Conservation (phyloP, 2,329 filamentous ascomycete genomes). For the Exserohilum turcica region DNA sequence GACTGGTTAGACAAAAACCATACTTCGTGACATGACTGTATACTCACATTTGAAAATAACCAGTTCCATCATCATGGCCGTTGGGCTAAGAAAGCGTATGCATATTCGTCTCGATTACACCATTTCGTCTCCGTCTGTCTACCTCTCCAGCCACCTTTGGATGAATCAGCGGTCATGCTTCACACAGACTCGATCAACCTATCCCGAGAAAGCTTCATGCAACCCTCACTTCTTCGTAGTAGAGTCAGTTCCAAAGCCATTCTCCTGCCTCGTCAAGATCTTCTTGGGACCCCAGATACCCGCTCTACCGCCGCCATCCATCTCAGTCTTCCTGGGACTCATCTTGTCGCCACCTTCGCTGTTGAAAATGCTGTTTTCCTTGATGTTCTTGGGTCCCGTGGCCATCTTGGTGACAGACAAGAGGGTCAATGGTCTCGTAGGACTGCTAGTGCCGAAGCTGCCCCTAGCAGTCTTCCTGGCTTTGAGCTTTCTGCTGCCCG, state of each 20-base stretch:
- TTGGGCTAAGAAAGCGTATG: no score
- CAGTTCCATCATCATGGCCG: no score
- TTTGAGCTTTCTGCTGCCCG: constrained; percentile 21
- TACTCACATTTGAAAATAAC: no score
- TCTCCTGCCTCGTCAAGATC: constrained; percentile 32
- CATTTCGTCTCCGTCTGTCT: no score
- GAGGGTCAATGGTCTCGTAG: neutral
- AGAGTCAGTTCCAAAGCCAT: neutral
- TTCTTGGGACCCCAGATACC: constrained; percentile 35
- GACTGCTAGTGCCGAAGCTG: neutral
- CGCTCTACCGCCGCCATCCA: constrained; percentile 26
- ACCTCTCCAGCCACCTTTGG: no score
- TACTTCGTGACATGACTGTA: no score
- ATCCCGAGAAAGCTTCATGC: neutral
- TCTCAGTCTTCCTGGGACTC: constrained; percentile 15
- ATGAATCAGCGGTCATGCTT: no score
- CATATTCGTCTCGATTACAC: no score
- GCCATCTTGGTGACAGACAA: constrained; percentile 14
- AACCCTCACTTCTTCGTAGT: neutral
- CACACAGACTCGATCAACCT: neutral
- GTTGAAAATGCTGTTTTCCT: neutral
- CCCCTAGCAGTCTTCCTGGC: constrained; percentile 13
- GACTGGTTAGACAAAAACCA: no score
- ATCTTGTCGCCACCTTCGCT: constrained; percentile 3
- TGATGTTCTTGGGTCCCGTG: constrained; percentile 10